Evolutionary conservation across 176 grass and related monocot genomes (phyloP).

Genomic region (Eremochloa ophiuroides): DNA sequence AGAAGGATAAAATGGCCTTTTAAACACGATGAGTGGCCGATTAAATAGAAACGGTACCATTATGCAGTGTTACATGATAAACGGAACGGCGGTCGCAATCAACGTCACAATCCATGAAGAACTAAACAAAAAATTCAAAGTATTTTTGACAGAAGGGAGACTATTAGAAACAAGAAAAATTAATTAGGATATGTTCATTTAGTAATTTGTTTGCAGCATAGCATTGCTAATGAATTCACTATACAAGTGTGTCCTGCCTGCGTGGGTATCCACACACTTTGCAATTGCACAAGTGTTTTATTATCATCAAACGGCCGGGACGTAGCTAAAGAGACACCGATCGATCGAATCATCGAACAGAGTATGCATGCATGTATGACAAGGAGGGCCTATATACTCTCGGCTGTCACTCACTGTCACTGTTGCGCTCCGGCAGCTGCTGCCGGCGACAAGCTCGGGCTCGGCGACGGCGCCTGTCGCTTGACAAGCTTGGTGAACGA

Average conservation of each 20-base stretch:
- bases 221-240: background rate
- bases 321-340: background rate
- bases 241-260: background rate
- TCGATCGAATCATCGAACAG: background rate
- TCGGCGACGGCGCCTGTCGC: background rate
- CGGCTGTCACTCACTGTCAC: background rate
- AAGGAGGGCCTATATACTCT: background rate
- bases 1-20: no score
- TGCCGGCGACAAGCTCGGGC: background rate
- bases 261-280: background rate
- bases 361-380: background rate
- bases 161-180: background rate
- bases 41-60: no score
- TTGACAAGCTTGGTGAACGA: slow-evolving; percentile 59
- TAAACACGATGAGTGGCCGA: no score
- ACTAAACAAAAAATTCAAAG: background rate
- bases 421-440: background rate
- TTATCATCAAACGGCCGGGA: background rate
- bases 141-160: background rate
- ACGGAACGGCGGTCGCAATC: no score
- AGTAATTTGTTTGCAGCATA: background rate
- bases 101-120: background rate
- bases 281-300: slow-evolving; percentile 9
- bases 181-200: background rate
- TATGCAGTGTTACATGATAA: no score